These are phyloP conservation scores for Canariomyces notabilis DNA, from an alignment of 2,329 filamentous ascomycete genomes.

Conservation along the genomic window DNA sequence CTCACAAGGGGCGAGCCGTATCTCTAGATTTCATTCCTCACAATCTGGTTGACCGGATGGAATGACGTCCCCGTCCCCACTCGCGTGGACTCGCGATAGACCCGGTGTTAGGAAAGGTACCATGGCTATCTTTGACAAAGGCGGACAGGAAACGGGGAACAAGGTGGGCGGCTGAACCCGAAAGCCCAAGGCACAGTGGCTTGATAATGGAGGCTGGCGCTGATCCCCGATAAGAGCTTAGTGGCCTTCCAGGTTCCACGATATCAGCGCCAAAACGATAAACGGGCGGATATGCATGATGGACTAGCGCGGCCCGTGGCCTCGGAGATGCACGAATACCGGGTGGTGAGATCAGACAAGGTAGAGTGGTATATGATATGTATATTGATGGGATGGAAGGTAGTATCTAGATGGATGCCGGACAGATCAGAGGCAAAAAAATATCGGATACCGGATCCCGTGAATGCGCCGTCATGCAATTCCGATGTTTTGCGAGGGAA, in stretches of 20 bases:
- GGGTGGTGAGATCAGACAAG: neutral
- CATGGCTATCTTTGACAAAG: neutral
- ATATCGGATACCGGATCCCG: too few species aligned
- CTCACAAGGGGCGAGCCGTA: neutral
- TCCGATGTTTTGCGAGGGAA: neutral
- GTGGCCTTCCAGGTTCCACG: neutral
- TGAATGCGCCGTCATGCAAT: neutral
- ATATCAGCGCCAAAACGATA: neutral
- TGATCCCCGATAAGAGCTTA: constrained; percentile 9
- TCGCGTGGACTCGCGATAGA: neutral
- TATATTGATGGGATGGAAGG: neutral
- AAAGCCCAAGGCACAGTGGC: too few species aligned
- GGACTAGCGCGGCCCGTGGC: constrained; percentile 3
- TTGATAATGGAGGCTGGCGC: neutral
- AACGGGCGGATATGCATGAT: constrained; percentile 8
- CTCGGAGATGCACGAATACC: constrained; percentile 13
- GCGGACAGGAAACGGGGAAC: neutral
- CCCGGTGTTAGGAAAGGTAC: neutral
- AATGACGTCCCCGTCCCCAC: neutral
- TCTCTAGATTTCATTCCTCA: neutral
- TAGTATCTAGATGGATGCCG: neutral
- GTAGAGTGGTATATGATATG: too few species aligned
- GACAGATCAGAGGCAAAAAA: too few species aligned
- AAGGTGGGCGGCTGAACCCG: too few species aligned
- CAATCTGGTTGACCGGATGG: neutral